A percentile compares a stretch with the other conserved stretches of the same genome.
phyloP scores from a whole-genome alignment of 768 basidiomycete species.

The Punctularia strigosozonata region DNA sequence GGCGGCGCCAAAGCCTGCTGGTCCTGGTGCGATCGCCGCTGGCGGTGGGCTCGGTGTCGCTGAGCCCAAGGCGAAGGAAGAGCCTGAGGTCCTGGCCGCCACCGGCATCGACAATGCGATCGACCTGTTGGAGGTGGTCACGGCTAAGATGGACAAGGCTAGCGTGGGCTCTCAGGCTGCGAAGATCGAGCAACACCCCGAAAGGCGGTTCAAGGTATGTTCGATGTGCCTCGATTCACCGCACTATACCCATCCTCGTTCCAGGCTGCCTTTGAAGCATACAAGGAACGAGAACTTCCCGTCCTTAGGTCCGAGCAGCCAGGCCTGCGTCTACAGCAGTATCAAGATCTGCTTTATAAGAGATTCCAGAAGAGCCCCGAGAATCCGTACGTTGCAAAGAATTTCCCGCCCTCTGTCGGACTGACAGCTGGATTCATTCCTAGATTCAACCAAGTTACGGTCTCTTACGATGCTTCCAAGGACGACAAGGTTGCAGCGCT shows the following conservation, averaged over 20 bases:
- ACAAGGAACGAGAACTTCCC: conserved; percentile 79
- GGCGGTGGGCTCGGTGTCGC: conserved; percentile 35
- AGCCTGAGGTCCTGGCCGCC: conserved; percentile 62
- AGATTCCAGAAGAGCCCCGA: conserved; percentile 95
- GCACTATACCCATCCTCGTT: conserved; percentile 4
- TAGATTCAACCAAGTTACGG: conserved; percentile 76
- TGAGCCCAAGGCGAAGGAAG: conserved; percentile 18
- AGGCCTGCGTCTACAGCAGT: conserved; percentile 84
- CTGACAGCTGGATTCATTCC: conserved; percentile 1
- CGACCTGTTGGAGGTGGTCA: conserved; percentile 81
- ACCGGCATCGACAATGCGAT: conserved; percentile 87
- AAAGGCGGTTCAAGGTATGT: conserved; percentile 84
- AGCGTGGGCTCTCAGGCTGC: conserved; percentile 83
- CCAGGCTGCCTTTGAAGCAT: conserved; percentile 83
- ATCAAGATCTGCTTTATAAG: conserved; percentile 84
- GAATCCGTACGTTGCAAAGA: conserved; percentile 67
- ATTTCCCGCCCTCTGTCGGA: not conserved
- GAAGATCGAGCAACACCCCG: conserved; percentile 81
- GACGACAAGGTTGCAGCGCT: conserved; percentile 76
- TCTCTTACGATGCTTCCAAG: conserved; percentile 79
- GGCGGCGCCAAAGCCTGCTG: conserved; percentile 40
- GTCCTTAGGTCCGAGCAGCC: conserved; percentile 76
- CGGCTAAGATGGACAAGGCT: conserved; percentile 87
- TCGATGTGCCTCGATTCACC: conserved; percentile 4
- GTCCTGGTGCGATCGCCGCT: conserved; percentile 78